A percentile compares a stretch with the other conserved stretches of the same genome.
phyloP scores from a whole-genome alignment of 139 green algal species.

The Chlamydomonas applanata region DNA sequence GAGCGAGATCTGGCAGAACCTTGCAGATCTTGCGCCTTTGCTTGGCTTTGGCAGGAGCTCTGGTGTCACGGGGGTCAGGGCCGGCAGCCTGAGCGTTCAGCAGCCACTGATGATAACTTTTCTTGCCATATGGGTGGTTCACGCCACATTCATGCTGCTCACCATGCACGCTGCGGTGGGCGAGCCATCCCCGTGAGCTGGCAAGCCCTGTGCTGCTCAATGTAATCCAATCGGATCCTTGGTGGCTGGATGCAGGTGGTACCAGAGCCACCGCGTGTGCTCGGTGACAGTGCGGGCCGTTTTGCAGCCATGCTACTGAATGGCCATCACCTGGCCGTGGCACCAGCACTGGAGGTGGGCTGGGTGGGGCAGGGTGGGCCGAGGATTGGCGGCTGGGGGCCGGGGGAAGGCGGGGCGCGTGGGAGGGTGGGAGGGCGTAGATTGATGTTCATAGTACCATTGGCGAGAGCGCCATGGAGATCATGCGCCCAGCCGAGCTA shows the following conservation, averaged over 20 bases:
- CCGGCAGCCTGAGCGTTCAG: too few species aligned
- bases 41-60: not conserved
- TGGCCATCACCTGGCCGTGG: conserved; percentile 65
- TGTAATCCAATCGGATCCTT: not conserved
- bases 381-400: conserved; percentile 15
- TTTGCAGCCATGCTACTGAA: conserved; percentile 81
- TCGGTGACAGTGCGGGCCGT: conserved; percentile 70
- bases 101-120: too few species aligned
- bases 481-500: too few species aligned
- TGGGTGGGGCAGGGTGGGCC: conserved; percentile 6
- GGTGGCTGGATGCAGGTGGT: conserved; percentile 33
- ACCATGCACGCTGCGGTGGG: too few species aligned
- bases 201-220: too few species aligned
- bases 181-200: too few species aligned
- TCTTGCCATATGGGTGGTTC: too few species aligned
- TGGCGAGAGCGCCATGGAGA: too few species aligned
- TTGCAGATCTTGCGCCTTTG: not conserved
- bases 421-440: too few species aligned
- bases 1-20: not conserved
- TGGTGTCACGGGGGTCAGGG: not conserved
- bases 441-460: too few species aligned
- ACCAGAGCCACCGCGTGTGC: conserved; percentile 53
- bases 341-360: conserved; percentile 60
- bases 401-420: not conserved
- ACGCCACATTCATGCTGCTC: too few species aligned